Evolutionary conservation across 75 land plant genomes (phyloP).

Genomic region (Picea glauca): DNA sequence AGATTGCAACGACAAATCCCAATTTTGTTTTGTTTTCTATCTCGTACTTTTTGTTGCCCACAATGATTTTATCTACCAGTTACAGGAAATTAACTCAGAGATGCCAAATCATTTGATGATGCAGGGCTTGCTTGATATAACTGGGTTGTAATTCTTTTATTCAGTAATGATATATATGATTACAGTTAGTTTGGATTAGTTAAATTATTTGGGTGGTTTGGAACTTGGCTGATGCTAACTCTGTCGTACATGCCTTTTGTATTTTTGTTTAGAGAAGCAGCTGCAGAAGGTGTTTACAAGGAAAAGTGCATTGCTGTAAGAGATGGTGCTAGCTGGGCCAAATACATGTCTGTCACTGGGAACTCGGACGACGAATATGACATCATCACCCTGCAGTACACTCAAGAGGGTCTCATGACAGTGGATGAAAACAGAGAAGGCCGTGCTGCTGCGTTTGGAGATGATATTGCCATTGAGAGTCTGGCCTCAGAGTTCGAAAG

Average conservation of each 20-base stretch:
- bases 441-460: constrained; percentile 87
- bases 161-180: background rate
- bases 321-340: constrained; percentile 79
- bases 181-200: background rate
- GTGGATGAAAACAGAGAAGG: constrained; percentile 80
- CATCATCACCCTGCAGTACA: constrained; percentile 79
- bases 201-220: background rate
- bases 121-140: too few species aligned
- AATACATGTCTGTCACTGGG: constrained; percentile 87
- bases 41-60: too few species aligned
- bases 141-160: background rate
- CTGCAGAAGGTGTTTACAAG: constrained; percentile 84
- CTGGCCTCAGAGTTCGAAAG: constrained; percentile 83
- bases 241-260: background rate
- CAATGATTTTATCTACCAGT: too few species aligned
- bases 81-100: too few species aligned
- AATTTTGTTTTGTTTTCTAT: too few species aligned
- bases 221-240: too few species aligned
- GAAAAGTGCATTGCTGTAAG: constrained; percentile 70
- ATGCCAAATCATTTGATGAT: too few species aligned
- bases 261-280: constrained; percentile 34
- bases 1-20: too few species aligned
- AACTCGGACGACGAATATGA: constrained; percentile 72
- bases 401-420: constrained; percentile 75
- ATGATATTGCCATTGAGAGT: constrained; percentile 84